phyloP scores from a whole-genome alignment of 2,329 filamentous ascomycete genomes.

The Penicillium sumatraense region DNA sequence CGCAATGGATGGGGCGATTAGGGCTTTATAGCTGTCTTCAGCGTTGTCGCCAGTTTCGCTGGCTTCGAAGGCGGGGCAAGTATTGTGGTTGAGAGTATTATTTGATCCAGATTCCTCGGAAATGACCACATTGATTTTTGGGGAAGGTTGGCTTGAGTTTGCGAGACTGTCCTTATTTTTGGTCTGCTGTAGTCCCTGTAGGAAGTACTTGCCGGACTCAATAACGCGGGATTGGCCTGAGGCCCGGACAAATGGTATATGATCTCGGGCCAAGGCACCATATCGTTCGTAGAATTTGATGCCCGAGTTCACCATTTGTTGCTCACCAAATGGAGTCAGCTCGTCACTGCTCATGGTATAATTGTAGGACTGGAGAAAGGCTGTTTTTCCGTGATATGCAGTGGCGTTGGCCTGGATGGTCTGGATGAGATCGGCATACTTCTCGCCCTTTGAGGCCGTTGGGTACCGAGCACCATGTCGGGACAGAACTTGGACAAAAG shows the following conservation, averaged over 20 bases:
- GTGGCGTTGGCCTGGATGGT: slow-evolving; percentile 65
- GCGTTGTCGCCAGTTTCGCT: slow-evolving; percentile 51
- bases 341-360: slow-evolving; percentile 74
- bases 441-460: slow-evolving; percentile 67
- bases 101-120: slow-evolving; percentile 69
- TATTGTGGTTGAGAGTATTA: slow-evolving; percentile 78
- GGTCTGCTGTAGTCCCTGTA: slow-evolving; percentile 70
- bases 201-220: slow-evolving; percentile 75
- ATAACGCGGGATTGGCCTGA: slow-evolving; percentile 73
- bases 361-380: slow-evolving; percentile 72
- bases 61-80: slow-evolving; percentile 72
- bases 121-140: slow-evolving; percentile 68
- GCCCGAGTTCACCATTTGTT: slow-evolving; percentile 75
- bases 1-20: slow-evolving; percentile 71
- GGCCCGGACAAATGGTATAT: slow-evolving; percentile 72
- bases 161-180: slow-evolving; percentile 50
- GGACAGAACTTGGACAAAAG: slow-evolving; percentile 79
- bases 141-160: slow-evolving; percentile 52
- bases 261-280: slow-evolving; percentile 59
- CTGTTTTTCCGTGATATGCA: slow-evolving; percentile 65
- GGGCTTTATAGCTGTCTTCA: slow-evolving; percentile 62
- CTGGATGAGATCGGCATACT: slow-evolving; percentile 67
- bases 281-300: slow-evolving; percentile 78
- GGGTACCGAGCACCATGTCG: slow-evolving; percentile 86
- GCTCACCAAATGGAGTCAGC: slow-evolving; percentile 69